These are phyloP conservation scores for Aspergillus bridgeri DNA, from an alignment of 495 filamentous ascomycete species.

Conservation along the genomic window DNA sequence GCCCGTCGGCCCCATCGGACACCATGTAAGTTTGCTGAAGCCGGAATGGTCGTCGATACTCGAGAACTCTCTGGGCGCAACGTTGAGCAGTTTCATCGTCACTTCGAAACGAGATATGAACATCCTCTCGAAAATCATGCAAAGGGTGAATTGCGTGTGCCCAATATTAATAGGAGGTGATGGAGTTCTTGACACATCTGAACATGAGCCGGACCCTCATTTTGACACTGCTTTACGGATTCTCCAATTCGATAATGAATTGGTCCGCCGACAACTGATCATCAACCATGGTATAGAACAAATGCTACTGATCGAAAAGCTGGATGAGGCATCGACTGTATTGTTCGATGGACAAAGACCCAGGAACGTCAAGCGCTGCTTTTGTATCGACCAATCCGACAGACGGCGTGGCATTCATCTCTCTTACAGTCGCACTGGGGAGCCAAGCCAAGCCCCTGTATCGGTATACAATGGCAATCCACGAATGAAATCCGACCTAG, in stretches of 20 bases:
- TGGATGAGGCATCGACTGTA: constrained; percentile 60
- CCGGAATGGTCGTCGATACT: constrained; percentile 82
- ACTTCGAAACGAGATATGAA: constrained; percentile 66
- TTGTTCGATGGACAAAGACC: constrained; percentile 63
- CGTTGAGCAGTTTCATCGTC: constrained; percentile 74
- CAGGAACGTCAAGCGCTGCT: constrained; percentile 69
- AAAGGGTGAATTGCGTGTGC: constrained; percentile 48
- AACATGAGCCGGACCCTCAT: constrained; percentile 66
- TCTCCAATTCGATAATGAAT: constrained; percentile 75
- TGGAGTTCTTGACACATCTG: constrained; percentile 55
- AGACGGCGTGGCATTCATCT: constrained; percentile 64
- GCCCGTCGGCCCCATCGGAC: constrained; percentile 82
- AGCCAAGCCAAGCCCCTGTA: constrained; percentile 54
- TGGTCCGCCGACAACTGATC: constrained; percentile 76
- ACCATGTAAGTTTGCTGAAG: constrained; percentile 68
- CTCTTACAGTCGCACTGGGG: constrained; percentile 51
- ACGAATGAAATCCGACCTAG: constrained; percentile 78
- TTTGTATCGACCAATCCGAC: constrained; percentile 55
- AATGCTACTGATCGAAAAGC: constrained; percentile 67
- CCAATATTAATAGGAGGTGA: constrained; percentile 65
- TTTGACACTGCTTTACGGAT: constrained; percentile 76
- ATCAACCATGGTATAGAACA: constrained; percentile 84
- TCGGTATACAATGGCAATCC: constrained; percentile 44
- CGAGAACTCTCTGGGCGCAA: constrained; percentile 65
- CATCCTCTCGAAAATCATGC: constrained; percentile 61